These are phyloP conservation scores for Wickerhamiella australiensis DNA, from an alignment of 805 yeast species.

Conservation along the genomic window DNA sequence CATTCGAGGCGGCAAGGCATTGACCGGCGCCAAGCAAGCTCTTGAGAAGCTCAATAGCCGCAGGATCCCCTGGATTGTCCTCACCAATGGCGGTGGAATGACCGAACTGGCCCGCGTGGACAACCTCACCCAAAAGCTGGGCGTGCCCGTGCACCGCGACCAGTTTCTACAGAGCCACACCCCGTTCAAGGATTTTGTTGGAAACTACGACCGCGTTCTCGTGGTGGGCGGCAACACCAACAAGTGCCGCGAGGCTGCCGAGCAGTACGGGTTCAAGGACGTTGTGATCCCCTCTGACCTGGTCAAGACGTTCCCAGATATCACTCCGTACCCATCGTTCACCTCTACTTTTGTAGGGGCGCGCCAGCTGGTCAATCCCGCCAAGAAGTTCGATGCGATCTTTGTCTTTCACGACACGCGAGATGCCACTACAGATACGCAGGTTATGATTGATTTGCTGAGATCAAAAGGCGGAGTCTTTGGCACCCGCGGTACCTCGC, in stretches of 20 bases:
- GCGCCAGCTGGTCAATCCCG: conserved; percentile 45
- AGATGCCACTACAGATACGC: conserved; percentile 76
- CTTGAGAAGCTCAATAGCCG: conserved; percentile 58
- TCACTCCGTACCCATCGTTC: conserved; percentile 68
- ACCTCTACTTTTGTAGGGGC: conserved; percentile 57
- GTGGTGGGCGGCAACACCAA: conserved; percentile 88
- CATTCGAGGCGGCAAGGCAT: conserved; percentile 70
- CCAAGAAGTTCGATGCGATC: conserved; percentile 61
- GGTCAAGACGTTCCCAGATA: conserved; percentile 76
- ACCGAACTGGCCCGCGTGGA: conserved; percentile 64
- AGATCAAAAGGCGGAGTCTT: conserved; percentile 65
- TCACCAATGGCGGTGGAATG: conserved; percentile 89
- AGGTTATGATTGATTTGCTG: conserved; percentile 69
- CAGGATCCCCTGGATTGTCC: conserved; percentile 72
- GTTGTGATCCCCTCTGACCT: conserved; percentile 75
- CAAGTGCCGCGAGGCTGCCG: conserved; percentile 74
- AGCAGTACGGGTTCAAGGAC: conserved; percentile 69
- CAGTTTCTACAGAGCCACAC: conserved; percentile 91
- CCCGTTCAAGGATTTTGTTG: conserved; percentile 76
- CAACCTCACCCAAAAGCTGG: conserved; percentile 53
- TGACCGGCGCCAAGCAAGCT: conserved; percentile 73
- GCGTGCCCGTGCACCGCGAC: conserved; percentile 49
- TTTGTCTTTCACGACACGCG: conserved; percentile 88
- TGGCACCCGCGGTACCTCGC: conserved; percentile 64
- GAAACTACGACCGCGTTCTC: conserved; percentile 54